Evolutionary conservation across 306 rosid genomes (phyloP).

Genomic region (Citrullus mucosospermus): DNA sequence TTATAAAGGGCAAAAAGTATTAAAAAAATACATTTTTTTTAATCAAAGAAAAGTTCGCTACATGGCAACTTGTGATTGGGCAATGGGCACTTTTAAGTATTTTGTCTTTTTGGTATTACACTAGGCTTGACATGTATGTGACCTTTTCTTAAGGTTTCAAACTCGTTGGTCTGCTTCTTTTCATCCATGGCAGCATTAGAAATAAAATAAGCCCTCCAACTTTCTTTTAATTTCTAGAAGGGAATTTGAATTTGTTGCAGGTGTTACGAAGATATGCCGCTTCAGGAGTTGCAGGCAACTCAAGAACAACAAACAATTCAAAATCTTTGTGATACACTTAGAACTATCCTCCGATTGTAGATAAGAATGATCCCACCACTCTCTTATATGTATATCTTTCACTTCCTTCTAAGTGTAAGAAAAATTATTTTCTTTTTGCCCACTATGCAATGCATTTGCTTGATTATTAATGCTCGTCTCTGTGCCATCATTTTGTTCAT

Average conservation of each 20-base stretch:
- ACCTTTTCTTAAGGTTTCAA: neutral
- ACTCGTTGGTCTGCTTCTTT: neutral
- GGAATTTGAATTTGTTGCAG: conserved; percentile 25
- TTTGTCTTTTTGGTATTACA: neutral
- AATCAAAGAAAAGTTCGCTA: no score
- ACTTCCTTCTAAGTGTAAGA: no score
- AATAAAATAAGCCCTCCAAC: neutral
- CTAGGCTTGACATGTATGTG: neutral
- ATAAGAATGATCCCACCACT: neutral
- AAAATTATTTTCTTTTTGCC: no score
- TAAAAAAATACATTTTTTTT: no score
- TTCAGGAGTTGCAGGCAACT: conserved; percentile 79
- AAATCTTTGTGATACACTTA: conserved; percentile 74
- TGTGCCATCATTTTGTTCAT: no score
- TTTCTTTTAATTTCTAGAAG: neutral
- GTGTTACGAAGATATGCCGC: conserved; percentile 98
- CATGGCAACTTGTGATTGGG: no score
- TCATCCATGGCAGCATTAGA: neutral
- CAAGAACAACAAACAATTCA: conserved; percentile 92
- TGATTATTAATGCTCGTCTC: no score
- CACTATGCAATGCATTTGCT: no score
- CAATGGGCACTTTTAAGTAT: no score
- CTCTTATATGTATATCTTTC: no score
- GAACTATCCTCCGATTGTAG: conserved; percentile 88
- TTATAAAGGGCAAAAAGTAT: no score